Evolutionary conservation across 2,329 filamentous ascomycete genomes (phyloP).

Genomic region (Alternaria alternata): DNA sequence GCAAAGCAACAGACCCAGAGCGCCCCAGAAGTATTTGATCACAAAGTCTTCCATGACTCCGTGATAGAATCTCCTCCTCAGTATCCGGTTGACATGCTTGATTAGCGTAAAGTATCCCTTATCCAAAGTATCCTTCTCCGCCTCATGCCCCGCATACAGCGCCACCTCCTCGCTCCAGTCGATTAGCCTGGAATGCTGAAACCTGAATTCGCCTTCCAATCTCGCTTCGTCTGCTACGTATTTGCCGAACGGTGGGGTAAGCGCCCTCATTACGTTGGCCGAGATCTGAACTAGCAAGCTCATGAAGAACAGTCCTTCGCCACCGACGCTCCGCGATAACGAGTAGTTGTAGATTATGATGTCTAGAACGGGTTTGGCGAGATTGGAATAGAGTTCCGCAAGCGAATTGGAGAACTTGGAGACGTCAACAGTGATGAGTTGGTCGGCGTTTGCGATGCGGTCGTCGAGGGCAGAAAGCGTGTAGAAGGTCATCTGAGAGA

Average conservation of each 20-base stretch:
- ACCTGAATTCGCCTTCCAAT: conserved; percentile 94
- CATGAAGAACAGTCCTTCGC: conserved; percentile 96
- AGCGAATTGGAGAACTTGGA: conserved; percentile 95
- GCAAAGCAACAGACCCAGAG: conserved; percentile 87
- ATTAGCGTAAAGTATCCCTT: conserved; percentile 99
- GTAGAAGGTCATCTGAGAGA: conserved; percentile 98
- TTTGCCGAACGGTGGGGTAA: conserved; percentile 96
- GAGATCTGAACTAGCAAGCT: conserved; percentile 91
- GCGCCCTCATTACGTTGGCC: conserved; percentile 87
- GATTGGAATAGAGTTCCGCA: conserved; percentile 93
- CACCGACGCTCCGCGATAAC: conserved; percentile 91
- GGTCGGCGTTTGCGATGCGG: conserved; percentile 97
- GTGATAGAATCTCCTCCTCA: conserved; percentile 90
- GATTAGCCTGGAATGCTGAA: conserved; percentile 92
- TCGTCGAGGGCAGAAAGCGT: conserved; percentile 94
- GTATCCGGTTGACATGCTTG: conserved; percentile 97
- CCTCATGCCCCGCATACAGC: conserved; percentile 88
- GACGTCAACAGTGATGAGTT: conserved; percentile 95
- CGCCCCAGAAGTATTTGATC: conserved; percentile 99
- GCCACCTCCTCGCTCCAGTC: conserved; percentile 97
- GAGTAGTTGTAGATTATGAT: conserved; percentile 98
- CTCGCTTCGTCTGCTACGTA: conserved; percentile 96
- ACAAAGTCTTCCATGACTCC: conserved; percentile 99
- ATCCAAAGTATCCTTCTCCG: conserved; percentile 94
- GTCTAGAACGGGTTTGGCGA: conserved; percentile 92